phyloP scores from a whole-genome alignment of 768 basidiomycete genomes.

The Pleurotus pulmonarius region DNA sequence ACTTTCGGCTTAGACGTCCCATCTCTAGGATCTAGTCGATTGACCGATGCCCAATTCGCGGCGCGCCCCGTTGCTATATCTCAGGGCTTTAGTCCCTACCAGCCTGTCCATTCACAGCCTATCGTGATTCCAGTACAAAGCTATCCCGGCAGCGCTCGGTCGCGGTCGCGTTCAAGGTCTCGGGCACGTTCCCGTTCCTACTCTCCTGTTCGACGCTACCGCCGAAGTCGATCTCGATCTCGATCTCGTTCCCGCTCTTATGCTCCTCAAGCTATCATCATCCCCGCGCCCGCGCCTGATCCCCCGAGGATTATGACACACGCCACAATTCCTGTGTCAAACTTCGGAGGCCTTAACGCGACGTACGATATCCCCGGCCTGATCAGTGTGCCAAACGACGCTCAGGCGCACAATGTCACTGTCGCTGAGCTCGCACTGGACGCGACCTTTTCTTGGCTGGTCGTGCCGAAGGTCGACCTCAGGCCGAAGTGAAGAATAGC shows the following conservation, averaged over 20 bases:
- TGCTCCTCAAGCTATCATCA: neutral
- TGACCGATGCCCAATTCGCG: conserved; percentile 17
- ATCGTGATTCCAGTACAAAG: neutral
- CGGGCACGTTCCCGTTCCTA: neutral
- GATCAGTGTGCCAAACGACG: conserved; percentile 22
- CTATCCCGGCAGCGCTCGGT: neutral
- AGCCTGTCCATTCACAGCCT: neutral
- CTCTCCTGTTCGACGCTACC: neutral
- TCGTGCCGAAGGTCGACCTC: conserved; percentile 22
- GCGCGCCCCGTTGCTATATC: too few relatives aligned
- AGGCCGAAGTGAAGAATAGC: conserved; percentile 23
- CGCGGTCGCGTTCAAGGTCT: neutral
- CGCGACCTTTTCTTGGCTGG: conserved; percentile 23
- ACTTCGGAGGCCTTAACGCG: conserved; percentile 20
- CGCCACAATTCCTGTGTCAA: neutral
- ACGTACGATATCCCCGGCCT: conserved; percentile 23
- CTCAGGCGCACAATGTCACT: conserved; percentile 22
- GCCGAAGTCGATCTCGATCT: neutral
- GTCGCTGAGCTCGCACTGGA: conserved; percentile 20
- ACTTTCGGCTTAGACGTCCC: conserved; percentile 37
- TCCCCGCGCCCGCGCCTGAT: neutral
- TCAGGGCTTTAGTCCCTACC: neutral
- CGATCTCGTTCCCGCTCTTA: neutral
- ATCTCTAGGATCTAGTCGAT: conserved; percentile 30
- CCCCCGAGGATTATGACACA: neutral